phyloP scores from a whole-genome alignment of 1,284 basidiomycete genomes.

The Cerioporus squamosus region DNA sequence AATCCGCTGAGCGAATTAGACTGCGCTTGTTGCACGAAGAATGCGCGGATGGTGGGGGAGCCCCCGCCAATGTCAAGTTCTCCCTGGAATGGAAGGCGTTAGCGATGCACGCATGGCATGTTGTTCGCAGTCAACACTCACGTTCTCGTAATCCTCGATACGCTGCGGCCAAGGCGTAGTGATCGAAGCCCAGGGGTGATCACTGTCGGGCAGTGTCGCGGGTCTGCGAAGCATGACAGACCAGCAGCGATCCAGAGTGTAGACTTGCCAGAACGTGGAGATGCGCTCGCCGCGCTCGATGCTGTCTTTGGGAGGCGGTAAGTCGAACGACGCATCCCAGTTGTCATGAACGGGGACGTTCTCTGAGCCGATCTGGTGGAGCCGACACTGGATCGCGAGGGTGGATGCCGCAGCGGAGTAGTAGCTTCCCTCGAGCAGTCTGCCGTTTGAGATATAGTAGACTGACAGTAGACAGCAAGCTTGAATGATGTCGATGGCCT shows the following conservation, averaged over 20 bases:
- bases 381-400: constrained; percentile 67
- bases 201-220: constrained; percentile 43
- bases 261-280: constrained; percentile 48
- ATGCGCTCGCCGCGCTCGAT: constrained; percentile 48
- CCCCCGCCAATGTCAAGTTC: constrained; percentile 52
- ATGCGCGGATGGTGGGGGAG: constrained; percentile 61
- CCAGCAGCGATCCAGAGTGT: constrained; percentile 47
- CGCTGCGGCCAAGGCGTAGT: constrained; percentile 47
- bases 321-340: constrained; percentile 47
- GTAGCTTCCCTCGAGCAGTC: constrained; percentile 73
- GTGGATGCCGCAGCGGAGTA: constrained; percentile 71
- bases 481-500: constrained; percentile 71
- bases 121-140: constrained; percentile 6
- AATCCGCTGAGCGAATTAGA: constrained; percentile 55
- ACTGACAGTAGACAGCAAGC: constrained; percentile 72
- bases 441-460: constrained; percentile 76
- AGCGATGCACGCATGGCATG: background rate
- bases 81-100: constrained; percentile 46
- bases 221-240: constrained; percentile 44
- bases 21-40: constrained; percentile 58
- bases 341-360: constrained; percentile 29
- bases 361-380: constrained; percentile 54
- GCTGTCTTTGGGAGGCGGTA: constrained; percentile 60
- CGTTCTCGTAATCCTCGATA: constrained; percentile 37
- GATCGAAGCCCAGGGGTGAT: constrained; percentile 40